Evolutionary conservation across 306 rosid species (phyloP).

Genomic region (Hippophae tibetana): DNA sequence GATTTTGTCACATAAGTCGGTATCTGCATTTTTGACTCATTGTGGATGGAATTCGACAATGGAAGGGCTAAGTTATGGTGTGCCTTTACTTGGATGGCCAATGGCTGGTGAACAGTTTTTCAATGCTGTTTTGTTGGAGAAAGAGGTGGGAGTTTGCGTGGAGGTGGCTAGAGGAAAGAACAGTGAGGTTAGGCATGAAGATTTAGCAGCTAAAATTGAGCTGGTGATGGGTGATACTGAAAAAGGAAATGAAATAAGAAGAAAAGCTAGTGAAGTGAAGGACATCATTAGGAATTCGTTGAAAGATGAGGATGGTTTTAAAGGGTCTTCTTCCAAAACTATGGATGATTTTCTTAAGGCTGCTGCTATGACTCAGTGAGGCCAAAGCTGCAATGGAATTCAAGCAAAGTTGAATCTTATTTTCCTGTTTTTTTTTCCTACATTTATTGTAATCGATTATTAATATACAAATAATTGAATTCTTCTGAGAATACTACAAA

Average conservation of each 20-base stretch:
- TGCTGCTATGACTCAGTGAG: slow-evolving; percentile 3
- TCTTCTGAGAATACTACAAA: no score
- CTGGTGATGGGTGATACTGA: slow-evolving; percentile 30
- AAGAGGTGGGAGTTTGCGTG: slow-evolving; percentile 52
- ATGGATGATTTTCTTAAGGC: slow-evolving; percentile 39
- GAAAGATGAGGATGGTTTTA: slow-evolving; percentile 19
- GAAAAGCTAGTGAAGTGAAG: slow-evolving; percentile 22
- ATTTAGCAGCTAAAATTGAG: slow-evolving; percentile 29
- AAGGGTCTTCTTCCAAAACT: slow-evolving; percentile 41
- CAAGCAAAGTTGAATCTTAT: no score
- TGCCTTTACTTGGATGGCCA: slow-evolving; percentile 69
- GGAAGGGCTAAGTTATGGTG: slow-evolving; percentile 54
- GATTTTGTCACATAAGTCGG: slow-evolving; percentile 40
- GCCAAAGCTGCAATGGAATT: no score
- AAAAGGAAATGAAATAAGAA: slow-evolving; percentile 43
- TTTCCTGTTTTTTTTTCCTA: no score
- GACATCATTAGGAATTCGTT: slow-evolving; percentile 22
- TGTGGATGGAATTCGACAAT: slow-evolving; percentile 78
- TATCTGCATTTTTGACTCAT: slow-evolving; percentile 48
- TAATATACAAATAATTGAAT: no score
- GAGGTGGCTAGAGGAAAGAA: slow-evolving; percentile 69
- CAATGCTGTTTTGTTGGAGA: slow-evolving; percentile 41
- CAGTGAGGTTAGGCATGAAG: slow-evolving; percentile 33
- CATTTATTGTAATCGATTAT: no score
- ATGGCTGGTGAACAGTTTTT: slow-evolving; percentile 75